Evolutionary conservation across 2,329 filamentous ascomycete genomes (phyloP).

Genomic region (Shiraia sp.): DNA sequence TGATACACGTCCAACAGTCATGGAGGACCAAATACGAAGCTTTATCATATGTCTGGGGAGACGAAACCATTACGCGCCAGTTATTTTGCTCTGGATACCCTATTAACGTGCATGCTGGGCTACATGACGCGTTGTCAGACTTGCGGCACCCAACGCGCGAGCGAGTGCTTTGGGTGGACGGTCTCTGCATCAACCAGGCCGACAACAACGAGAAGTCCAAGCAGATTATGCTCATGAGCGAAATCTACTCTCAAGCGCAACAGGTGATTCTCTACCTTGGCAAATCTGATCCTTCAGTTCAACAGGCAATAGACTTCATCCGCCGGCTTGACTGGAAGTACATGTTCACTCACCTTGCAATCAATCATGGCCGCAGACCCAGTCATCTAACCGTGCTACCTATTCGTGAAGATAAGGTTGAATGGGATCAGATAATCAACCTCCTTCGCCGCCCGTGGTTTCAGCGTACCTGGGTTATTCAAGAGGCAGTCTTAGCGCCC

Average conservation of each 20-base stretch:
- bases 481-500: no score
- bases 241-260: background rate
- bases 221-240: background rate
- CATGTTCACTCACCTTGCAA: no score
- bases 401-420: constrained; percentile 46
- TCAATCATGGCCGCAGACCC: no score
- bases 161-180: background rate
- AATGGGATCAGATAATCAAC: constrained; percentile 55
- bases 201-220: background rate
- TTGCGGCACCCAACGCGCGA: background rate
- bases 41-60: background rate
- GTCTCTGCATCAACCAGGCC: background rate
- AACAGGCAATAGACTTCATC: background rate
- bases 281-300: background rate
- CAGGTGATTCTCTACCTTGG: background rate
- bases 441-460: constrained; percentile 56
- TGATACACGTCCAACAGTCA: background rate
- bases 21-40: background rate
- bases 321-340: no score
- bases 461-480: constrained; percentile 1
- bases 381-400: constrained; percentile 45
- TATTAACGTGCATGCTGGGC: background rate
- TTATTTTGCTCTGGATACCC: no score
- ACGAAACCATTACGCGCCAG: background rate
- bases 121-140: background rate